phyloP scores from a whole-genome alignment of 768 basidiomycete genomes.

The Suillus brevipes region DNA sequence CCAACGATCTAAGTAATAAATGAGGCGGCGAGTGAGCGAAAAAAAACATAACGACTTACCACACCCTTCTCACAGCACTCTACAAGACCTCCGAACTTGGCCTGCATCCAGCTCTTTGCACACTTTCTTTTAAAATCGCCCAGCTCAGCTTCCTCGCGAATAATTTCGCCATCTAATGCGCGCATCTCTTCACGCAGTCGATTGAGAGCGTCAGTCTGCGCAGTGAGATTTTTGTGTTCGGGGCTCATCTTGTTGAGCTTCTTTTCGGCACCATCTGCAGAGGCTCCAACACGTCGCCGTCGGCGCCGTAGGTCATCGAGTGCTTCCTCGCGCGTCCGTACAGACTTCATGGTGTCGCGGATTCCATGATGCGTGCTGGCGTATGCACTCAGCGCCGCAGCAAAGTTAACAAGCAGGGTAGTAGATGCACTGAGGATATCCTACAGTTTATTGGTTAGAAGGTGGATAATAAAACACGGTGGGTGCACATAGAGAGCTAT shows the following conservation, averaged over 20 bases:
- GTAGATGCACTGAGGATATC: constrained; percentile 75
- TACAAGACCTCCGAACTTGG: constrained; percentile 85
- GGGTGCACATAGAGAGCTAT: background rate
- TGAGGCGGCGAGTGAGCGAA: background rate
- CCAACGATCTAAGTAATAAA: constrained; percentile 42
- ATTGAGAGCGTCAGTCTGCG: constrained; percentile 74
- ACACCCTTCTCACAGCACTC: constrained; percentile 84
- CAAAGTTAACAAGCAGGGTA: constrained; percentile 64
- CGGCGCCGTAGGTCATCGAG: constrained; percentile 76
- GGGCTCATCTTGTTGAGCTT: constrained; percentile 89
- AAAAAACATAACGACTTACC: constrained; percentile 31
- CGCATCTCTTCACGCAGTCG: constrained; percentile 75
- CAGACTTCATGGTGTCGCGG: constrained; percentile 67
- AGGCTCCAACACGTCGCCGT: constrained; percentile 60
- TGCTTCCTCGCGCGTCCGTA: constrained; percentile 81
- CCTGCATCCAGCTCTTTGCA: constrained; percentile 67
- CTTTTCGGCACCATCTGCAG: constrained; percentile 83
- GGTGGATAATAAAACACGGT: background rate
- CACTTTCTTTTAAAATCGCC: constrained; percentile 81
- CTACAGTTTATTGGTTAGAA: constrained; percentile 36
- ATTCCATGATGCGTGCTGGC: constrained; percentile 70
- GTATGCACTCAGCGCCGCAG: constrained; percentile 66
- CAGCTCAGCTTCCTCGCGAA: constrained; percentile 76
- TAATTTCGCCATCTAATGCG: constrained; percentile 76
- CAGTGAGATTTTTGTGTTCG: constrained; percentile 79